These are phyloP conservation scores for Sugiyamaella smithiae DNA, from an alignment of 805 yeast species.

Conservation along the genomic window DNA sequence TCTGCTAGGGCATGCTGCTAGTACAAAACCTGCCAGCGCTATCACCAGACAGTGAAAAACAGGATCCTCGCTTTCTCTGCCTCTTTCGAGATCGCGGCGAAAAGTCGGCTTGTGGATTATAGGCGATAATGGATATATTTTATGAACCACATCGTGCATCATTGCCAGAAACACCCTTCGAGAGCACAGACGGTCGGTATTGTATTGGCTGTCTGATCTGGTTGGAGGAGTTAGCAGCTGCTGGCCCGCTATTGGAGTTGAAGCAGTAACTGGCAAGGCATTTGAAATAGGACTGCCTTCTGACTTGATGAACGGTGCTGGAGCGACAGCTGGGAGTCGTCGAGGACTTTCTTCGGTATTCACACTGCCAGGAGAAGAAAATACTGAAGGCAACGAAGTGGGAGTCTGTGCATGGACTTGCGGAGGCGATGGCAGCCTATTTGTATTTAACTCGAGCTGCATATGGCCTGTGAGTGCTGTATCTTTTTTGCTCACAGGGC, in stretches of 20 bases:
- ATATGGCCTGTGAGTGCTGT: background rate
- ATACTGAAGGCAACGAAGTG: no score
- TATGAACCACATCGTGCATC: background rate
- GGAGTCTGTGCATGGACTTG: no score
- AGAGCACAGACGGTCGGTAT: background rate
- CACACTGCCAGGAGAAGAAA: no score
- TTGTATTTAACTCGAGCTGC: background rate
- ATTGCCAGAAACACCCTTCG: background rate
- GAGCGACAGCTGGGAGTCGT: no score
- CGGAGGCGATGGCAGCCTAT: background rate
- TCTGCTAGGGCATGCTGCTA: constrained; percentile 16
- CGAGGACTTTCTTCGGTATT: no score
- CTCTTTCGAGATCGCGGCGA: constrained; percentile 12
- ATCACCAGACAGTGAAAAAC: constrained; percentile 15
- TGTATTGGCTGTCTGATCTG: background rate
- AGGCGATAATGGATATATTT: constrained; percentile 18
- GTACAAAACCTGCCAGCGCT: constrained; percentile 12
- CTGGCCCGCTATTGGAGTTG: background rate
- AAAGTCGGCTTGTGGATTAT: constrained; percentile 21
- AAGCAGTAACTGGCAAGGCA: background rate
- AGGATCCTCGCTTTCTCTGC: constrained; percentile 17
- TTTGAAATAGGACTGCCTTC: background rate
- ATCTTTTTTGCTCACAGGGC: background rate
- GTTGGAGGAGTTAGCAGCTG: background rate
- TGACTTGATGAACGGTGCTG: no score